Conservation (phyloP, 441 rosid genomes). For the Metrosideros polymorpha region DNA sequence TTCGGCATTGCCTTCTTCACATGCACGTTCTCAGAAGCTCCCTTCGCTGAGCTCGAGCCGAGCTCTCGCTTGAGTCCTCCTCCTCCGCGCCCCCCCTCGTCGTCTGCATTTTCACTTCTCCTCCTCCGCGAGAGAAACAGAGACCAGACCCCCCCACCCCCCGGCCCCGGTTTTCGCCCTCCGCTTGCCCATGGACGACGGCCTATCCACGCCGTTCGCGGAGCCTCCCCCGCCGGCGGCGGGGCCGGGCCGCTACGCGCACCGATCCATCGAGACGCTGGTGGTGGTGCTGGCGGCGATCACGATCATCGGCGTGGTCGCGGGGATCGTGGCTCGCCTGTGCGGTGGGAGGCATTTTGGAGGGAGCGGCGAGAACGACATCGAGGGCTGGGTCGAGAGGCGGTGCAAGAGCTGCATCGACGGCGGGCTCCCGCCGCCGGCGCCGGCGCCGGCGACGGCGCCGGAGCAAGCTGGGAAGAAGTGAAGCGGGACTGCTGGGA, state of each 20-base stretch:
- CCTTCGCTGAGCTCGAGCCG: not conserved
- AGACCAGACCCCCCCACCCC: not conserved
- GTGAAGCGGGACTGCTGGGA: not conserved
- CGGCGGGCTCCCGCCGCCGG: slow-evolving; percentile 48
- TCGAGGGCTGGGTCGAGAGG: slow-evolving; percentile 88
- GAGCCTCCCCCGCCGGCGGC: slow-evolving; percentile 29
- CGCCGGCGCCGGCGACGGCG: slow-evolving; percentile 13
- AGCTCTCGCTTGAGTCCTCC: not conserved
- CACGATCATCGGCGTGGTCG: slow-evolving; percentile 58
- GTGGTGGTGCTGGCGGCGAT: slow-evolving; percentile 77
- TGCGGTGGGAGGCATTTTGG: slow-evolving; percentile 77
- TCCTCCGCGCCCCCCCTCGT: not conserved
- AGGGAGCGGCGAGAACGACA: slow-evolving; percentile 63
- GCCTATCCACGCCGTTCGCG: slow-evolving; percentile 27
- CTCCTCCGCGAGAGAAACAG: not conserved
- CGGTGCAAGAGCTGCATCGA: slow-evolving; percentile 86
- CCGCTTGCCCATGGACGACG: slow-evolving; percentile 17
- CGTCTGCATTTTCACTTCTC: not conserved
- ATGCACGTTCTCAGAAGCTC: not conserved
- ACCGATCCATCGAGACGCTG: slow-evolving; percentile 71
- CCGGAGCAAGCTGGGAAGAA: not conserved
- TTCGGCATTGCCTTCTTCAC: not conserved
- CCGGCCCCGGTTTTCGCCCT: not conserved
- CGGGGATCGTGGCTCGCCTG: slow-evolving; percentile 65
- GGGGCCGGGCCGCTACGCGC: slow-evolving; percentile 32